Evolutionary conservation across 768 basidiomycete species (phyloP).

Genomic region (Lactifluus volemus): DNA sequence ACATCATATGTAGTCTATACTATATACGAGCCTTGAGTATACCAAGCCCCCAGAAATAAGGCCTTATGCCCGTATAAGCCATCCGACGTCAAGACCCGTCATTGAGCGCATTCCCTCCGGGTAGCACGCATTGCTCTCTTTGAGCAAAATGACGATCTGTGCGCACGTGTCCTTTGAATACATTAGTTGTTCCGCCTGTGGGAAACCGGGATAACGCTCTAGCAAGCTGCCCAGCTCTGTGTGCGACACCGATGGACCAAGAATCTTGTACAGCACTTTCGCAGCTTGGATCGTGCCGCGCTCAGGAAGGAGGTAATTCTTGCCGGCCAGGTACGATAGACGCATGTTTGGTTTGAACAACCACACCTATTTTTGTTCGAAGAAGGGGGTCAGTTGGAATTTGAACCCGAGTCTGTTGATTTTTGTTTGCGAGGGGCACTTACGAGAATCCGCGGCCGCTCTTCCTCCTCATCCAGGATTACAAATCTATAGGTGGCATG

Average conservation of each 20-base stretch:
- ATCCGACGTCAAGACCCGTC: conserved; percentile 78
- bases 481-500: conserved; percentile 93
- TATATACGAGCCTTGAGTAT: too few relatives aligned
- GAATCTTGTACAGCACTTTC: conserved; percentile 78
- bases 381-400: neutral
- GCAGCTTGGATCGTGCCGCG: conserved; percentile 57
- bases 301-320: conserved; percentile 49
- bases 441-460: conserved; percentile 70
- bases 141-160: conserved; percentile 57
- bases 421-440: conserved; percentile 24
- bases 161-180: conserved; percentile 77
- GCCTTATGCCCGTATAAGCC: conserved; percentile 40
- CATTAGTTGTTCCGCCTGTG: conserved; percentile 78
- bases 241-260: conserved; percentile 48
- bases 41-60: neutral
- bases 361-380: conserved; percentile 57
- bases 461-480: conserved; percentile 79
- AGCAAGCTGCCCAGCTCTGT: conserved; percentile 50
- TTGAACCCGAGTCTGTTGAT: neutral
- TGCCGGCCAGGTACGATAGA: conserved; percentile 58
- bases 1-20: neutral
- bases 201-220: conserved; percentile 70
- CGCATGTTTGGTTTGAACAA: conserved; percentile 86
- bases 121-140: conserved; percentile 70
- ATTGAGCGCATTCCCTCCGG: conserved; percentile 67